Conservation (phyloP, 768 basidiomycete species). For the Filobasidium floriforme region DNA sequence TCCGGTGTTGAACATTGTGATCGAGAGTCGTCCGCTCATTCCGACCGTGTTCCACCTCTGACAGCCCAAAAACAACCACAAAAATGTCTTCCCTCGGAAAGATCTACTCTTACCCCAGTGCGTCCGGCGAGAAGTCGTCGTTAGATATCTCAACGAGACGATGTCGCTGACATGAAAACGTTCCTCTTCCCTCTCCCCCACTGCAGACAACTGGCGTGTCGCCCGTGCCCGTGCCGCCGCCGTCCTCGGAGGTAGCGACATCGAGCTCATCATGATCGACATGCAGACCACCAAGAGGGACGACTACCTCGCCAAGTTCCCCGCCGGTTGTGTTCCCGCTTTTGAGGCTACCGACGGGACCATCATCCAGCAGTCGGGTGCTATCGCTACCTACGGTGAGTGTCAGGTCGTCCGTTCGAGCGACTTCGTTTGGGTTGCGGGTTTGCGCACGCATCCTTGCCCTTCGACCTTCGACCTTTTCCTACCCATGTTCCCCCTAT, state of each 20-base stretch:
- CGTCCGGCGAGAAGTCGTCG: not conserved
- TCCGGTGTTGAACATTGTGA: too few species aligned
- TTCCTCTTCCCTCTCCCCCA: not conserved
- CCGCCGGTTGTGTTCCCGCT: slow-evolving; percentile 56
- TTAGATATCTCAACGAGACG: not conserved
- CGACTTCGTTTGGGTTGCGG: too few species aligned
- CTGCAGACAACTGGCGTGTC: slow-evolving; percentile 39
- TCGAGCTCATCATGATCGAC: slow-evolving; percentile 67
- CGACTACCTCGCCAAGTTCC: slow-evolving; percentile 54
- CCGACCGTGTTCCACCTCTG: not conserved
- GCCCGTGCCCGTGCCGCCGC: slow-evolving; percentile 52
- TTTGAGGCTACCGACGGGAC: slow-evolving; percentile 70
- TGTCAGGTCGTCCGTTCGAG: slow-evolving; percentile 31
- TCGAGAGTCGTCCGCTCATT: too few species aligned
- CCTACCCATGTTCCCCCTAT: slow-evolving; percentile 2
- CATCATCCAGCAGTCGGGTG: slow-evolving; percentile 64
- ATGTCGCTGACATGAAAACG: not conserved
- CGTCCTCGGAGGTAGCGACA: slow-evolving; percentile 56
- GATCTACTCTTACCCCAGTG: slow-evolving; percentile 27
- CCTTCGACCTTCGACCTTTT: slow-evolving; percentile 8
- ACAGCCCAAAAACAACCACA: not conserved
- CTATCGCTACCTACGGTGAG: slow-evolving; percentile 86
- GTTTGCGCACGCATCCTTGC: too few species aligned
- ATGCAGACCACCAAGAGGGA: slow-evolving; percentile 41
- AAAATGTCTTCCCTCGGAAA: slow-evolving; percentile 28